phyloP scores from a whole-genome alignment of 306 rosid genomes.

The Inga leiocalycina region DNA sequence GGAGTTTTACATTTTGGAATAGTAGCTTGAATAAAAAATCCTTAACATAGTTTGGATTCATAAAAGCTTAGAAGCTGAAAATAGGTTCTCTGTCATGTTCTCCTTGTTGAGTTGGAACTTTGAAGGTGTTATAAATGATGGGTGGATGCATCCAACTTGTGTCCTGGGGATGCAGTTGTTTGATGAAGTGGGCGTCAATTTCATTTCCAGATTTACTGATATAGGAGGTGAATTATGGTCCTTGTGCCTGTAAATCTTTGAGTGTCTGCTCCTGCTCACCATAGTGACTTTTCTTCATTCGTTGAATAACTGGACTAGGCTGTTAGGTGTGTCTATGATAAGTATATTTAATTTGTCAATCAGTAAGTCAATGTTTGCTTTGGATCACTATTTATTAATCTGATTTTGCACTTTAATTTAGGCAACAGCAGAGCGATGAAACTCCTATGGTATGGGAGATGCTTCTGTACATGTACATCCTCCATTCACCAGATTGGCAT shows the following conservation, averaged over 20 bases:
- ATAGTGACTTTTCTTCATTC: not conserved
- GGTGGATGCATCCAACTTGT: not conserved
- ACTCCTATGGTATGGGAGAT: slow-evolving; percentile 96
- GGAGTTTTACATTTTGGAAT: slow-evolving; percentile 9
- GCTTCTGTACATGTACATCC: slow-evolving; percentile 82
- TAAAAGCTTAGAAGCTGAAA: slow-evolving; percentile 14
- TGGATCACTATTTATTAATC: slow-evolving; percentile 38
- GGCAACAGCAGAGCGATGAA: slow-evolving; percentile 94
- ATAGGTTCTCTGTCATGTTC: slow-evolving; percentile 1
- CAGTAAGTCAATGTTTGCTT: slow-evolving; percentile 17
- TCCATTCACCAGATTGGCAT: slow-evolving; percentile 92
- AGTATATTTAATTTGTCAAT: slow-evolving; percentile 9
- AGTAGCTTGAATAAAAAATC: slow-evolving; percentile 7
- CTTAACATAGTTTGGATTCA: not conserved
- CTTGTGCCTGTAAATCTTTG: not conserved
- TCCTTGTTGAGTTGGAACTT: slow-evolving; percentile 1
- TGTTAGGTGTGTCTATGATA: slow-evolving; percentile 9
- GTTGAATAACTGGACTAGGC: not conserved
- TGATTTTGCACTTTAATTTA: slow-evolving; percentile 43
- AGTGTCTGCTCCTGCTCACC: not conserved
- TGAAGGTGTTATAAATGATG: slow-evolving; percentile 10
- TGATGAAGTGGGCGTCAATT: slow-evolving; percentile 9
- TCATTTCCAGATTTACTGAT: slow-evolving; percentile 12
- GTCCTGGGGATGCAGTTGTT: not conserved
- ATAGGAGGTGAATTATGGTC: not conserved